phyloP scores from a whole-genome alignment of 495 filamentous ascomycete genomes.

The Hyaloscypha hepaticicola region DNA sequence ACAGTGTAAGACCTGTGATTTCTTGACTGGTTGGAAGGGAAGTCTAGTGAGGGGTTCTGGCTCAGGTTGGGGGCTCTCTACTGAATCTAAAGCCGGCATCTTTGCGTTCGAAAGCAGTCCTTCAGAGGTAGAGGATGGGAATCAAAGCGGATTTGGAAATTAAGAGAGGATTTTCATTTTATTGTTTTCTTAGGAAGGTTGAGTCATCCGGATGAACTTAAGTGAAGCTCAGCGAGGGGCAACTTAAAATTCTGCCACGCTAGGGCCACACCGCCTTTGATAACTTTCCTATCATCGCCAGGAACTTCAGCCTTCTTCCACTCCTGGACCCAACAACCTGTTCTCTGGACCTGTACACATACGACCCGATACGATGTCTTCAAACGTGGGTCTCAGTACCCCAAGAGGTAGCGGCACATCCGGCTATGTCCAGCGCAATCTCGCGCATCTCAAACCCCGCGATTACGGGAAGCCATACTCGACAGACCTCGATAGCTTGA shows the following conservation, averaged over 20 bases:
- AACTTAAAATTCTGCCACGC: slow-evolving; percentile 20
- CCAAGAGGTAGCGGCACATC: slow-evolving; percentile 94
- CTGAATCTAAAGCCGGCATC: slow-evolving; percentile 27
- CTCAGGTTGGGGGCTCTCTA: slow-evolving; percentile 5
- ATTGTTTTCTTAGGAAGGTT: neutral
- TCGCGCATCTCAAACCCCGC: slow-evolving; percentile 81
- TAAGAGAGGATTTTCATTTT: neutral
- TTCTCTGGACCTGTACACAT: neutral
- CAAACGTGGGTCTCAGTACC: slow-evolving; percentile 95
- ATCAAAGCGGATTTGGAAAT: too few species aligned
- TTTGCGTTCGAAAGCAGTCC: neutral
- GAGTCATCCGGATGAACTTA: neutral
- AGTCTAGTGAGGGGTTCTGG: slow-evolving; percentile 40
- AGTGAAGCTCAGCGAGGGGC: slow-evolving; percentile 17
- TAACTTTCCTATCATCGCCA: neutral
- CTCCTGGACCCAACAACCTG: neutral
- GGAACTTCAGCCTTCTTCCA: slow-evolving; percentile 6
- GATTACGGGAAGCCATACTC: slow-evolving; percentile 60
- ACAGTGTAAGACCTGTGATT: slow-evolving; percentile 87
- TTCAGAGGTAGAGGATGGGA: too few species aligned
- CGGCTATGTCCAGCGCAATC: slow-evolving; percentile 95
- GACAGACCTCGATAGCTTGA: slow-evolving; percentile 48
- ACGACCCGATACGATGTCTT: slow-evolving; percentile 64
- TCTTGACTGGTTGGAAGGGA: slow-evolving; percentile 78
- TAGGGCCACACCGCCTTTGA: slow-evolving; percentile 7